Percentiles rank a stretch among this genome's conserved stretches.
These are phyloP conservation scores for Exophiala lecanii-corni DNA, from an alignment of 2,329 filamentous ascomycete genomes.

Conservation along the genomic window DNA sequence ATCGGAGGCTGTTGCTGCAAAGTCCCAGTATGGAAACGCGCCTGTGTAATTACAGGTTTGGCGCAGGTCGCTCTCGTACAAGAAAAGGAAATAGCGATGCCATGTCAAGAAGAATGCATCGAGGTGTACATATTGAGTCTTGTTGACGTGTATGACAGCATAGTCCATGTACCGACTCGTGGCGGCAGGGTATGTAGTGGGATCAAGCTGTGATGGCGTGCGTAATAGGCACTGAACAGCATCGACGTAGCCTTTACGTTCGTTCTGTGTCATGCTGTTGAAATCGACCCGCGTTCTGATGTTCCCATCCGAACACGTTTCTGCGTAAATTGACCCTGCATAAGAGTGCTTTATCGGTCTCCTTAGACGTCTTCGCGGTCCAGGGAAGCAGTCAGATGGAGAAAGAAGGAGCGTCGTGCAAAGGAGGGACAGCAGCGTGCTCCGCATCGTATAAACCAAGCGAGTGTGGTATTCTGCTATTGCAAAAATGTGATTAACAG, in stretches of 20 bases:
- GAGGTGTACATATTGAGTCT: constrained; percentile 34
- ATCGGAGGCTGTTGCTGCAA: constrained; percentile 31
- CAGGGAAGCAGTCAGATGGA: background rate
- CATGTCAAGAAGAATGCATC: constrained; percentile 39
- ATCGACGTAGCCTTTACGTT: constrained; percentile 33
- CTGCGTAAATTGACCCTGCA: background rate
- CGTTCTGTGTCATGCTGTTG: constrained; percentile 21
- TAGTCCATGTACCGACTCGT: constrained; percentile 38
- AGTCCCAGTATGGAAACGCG: constrained; percentile 41
- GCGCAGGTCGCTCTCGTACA: constrained; percentile 42
- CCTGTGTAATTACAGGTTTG: constrained; percentile 44
- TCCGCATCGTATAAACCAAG: too few species aligned
- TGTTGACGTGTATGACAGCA: constrained; percentile 36
- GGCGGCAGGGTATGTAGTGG: constrained; percentile 31
- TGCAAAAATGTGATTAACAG: too few species aligned
- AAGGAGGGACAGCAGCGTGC: too few species aligned
- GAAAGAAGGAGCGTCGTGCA: background rate
- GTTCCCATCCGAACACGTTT: constrained; percentile 3
- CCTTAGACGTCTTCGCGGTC: background rate
- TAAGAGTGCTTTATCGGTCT: background rate
- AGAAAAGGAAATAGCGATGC: constrained; percentile 42
- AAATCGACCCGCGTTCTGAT: constrained; percentile 23
- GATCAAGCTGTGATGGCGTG: constrained; percentile 30
- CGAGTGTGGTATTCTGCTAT: too few species aligned
- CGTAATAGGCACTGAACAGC: constrained; percentile 37